phyloP scores from a whole-genome alignment of 208 protist species.

The Leishmania arabica region DNA sequence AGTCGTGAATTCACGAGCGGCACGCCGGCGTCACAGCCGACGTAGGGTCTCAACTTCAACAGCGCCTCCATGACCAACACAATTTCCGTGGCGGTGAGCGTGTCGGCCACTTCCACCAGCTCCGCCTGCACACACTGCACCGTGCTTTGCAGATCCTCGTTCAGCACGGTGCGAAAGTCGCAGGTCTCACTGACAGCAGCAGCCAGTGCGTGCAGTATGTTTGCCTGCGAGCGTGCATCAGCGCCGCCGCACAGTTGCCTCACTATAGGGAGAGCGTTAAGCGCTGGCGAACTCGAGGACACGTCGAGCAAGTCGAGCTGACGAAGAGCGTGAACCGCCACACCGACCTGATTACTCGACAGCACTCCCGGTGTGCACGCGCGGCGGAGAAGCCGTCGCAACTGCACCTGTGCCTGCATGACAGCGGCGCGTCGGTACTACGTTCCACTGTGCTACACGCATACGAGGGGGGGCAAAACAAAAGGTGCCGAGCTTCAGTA shows the following conservation, averaged over 20 bases:
- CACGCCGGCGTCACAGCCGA: not conserved
- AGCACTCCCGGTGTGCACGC: conserved; percentile 45
- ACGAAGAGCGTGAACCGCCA: conserved; percentile 42
- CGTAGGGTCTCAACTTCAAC: conserved; percentile 42
- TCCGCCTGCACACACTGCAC: conserved; percentile 37
- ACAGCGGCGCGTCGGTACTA: not conserved
- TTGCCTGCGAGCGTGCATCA: conserved; percentile 51
- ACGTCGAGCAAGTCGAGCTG: conserved; percentile 39
- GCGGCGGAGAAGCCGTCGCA: conserved; percentile 27
- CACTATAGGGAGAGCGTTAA: conserved; percentile 24
- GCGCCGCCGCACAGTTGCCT: conserved; percentile 20
- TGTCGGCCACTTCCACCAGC: conserved; percentile 33
- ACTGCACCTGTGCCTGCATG: conserved; percentile 15
- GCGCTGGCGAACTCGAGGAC: not conserved
- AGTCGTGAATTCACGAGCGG: conserved; percentile 27
- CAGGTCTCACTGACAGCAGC: conserved; percentile 30
- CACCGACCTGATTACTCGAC: conserved; percentile 39
- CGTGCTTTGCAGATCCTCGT: conserved; percentile 21
- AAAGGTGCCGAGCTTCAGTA: not conserved
- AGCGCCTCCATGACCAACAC: conserved; percentile 65
- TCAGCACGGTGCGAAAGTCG: conserved; percentile 26
- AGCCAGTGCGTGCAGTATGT: conserved; percentile 52
- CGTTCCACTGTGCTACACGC: not conserved
- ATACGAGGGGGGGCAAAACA: not conserved
- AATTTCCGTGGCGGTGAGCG: conserved; percentile 45